Base-by-base conservation (phyloP, 176 grass and related monocot genomes). In the Musa schizocarpa region DNA sequence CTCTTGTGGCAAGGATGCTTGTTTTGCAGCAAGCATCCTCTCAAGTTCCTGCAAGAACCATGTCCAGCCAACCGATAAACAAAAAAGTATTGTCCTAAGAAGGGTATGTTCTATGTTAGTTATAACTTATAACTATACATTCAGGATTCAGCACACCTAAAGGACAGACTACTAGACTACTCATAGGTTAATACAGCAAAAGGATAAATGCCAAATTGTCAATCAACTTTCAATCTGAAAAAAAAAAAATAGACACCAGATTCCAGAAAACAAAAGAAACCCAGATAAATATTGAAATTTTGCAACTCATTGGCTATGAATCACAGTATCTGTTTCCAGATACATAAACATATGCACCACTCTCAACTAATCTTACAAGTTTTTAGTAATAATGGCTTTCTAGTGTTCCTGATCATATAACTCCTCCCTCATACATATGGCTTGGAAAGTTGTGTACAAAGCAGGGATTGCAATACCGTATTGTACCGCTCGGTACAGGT, bases 1-100 rank as follows among this genome's bases (percentile, higher is more conserved):
- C 50, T 95, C 96, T 73, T 84, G 81, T 19, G 96, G 96, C 74
- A 99, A 72, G 54, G 86, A 88, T 14, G 71, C 86, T 88, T 91
- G 76, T 86, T 99, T 94, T 78, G 84, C 91, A 74, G 82, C 73
- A 78, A 99, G 88, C 76, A 83, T 83, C 21, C 84, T 89, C 81
- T 99, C 86, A 63, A 92, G 80, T 68, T 99, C 96, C 96, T 99
- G 76, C 11, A 34, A 73, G 8, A 51, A 20, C 11, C 24, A 50
- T 22, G 52, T 79, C 5, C 14, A 17, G 50, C 53, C 68, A 61
- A 70, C 11, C 34, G 51, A 9, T 48, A 69, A 69, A 69, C 26
- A 7, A 61, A 61, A 61, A 61, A 19, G 17, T 61, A 4, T 8
- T 61, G 8, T 61, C 57, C 17, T 61, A 21, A 61, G 17, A 61